Evolutionary conservation across 768 basidiomycete species (phyloP).

Genomic region (Collybiopsis confluens): DNA sequence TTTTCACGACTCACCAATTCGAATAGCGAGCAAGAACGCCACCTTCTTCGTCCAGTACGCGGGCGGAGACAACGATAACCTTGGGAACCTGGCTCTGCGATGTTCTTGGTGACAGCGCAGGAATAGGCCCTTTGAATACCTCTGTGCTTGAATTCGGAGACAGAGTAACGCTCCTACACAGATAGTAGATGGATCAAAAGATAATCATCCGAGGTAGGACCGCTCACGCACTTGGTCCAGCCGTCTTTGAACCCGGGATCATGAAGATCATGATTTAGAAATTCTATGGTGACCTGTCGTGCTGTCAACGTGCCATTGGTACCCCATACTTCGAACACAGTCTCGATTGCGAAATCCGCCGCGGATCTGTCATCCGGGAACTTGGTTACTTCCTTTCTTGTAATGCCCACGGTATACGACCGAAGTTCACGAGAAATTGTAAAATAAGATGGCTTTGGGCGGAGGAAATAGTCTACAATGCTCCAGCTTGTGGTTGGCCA

Average conservation of each 20-base stretch:
- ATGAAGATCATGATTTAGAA: constrained; percentile 59
- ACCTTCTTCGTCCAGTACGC: constrained; percentile 53
- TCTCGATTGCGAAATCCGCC: constrained; percentile 63
- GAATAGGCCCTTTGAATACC: constrained; percentile 65
- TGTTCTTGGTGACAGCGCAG: constrained; percentile 70
- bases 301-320: constrained; percentile 69
- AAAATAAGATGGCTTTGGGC: constrained; percentile 91
- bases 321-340: constrained; percentile 78
- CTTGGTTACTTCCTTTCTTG: constrained; percentile 66
- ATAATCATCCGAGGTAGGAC: neutral
- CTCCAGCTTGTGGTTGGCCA: constrained; percentile 96
- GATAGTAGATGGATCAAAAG: neutral
- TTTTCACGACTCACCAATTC: constrained; percentile 53
- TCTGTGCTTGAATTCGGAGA: constrained; percentile 79
- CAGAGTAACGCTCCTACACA: constrained; percentile 36
- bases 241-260: constrained; percentile 53
- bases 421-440: constrained; percentile 81
- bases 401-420: constrained; percentile 79
- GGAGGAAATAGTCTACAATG: constrained; percentile 88
- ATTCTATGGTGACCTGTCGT: constrained; percentile 59
- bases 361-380: constrained; percentile 59
- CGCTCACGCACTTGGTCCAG: constrained; percentile 34
- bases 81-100: constrained; percentile 61
- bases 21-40: constrained; percentile 66
- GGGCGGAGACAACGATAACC: constrained; percentile 67